These are phyloP conservation scores for Digitaria exilis DNA, from an alignment of 202 grass and related monocot genomes.

Conservation along the genomic window DNA sequence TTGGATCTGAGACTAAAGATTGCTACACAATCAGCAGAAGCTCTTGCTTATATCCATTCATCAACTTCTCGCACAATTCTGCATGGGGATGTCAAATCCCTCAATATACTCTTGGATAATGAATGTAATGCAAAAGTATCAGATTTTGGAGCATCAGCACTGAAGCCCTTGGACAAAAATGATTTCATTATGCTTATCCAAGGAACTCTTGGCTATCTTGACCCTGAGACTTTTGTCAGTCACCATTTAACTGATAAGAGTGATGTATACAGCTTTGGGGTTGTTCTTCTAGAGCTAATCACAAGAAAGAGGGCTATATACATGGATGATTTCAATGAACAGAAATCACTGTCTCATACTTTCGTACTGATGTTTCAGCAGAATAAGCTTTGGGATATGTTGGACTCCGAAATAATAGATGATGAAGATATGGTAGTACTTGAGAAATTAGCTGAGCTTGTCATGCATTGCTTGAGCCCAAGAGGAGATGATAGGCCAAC, in stretches of 20 bases:
- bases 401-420: conserved; percentile 38
- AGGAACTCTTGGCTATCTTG: conserved; percentile 18
- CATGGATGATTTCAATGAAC: not conserved
- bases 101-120: conserved; percentile 59
- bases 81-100: conserved; percentile 64
- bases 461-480: conserved; percentile 26
- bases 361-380: conserved; percentile 24
- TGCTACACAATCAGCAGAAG: conserved; percentile 52
- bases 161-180: conserved; percentile 42
- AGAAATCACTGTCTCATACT: conserved; percentile 15
- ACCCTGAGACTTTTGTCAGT: conserved; percentile 27
- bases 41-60: conserved; percentile 59
- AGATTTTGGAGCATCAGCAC: conserved; percentile 57
- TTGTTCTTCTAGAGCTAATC: conserved; percentile 53
- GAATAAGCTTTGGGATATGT: conserved; percentile 5
- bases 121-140: conserved; percentile 45
- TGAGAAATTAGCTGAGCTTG: conserved; percentile 24
- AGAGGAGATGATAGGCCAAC: conserved; percentile 38
- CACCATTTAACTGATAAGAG: conserved; percentile 46
- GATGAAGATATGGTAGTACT: conserved; percentile 21
- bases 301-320: conserved; percentile 52
- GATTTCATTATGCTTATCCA: conserved; percentile 49
- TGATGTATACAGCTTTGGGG: conserved; percentile 63
- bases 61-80: conserved; percentile 54
- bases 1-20: conserved; percentile 55